phyloP scores from a whole-genome alignment of 106 monocot genomes.

The Allium cepa region DNA sequence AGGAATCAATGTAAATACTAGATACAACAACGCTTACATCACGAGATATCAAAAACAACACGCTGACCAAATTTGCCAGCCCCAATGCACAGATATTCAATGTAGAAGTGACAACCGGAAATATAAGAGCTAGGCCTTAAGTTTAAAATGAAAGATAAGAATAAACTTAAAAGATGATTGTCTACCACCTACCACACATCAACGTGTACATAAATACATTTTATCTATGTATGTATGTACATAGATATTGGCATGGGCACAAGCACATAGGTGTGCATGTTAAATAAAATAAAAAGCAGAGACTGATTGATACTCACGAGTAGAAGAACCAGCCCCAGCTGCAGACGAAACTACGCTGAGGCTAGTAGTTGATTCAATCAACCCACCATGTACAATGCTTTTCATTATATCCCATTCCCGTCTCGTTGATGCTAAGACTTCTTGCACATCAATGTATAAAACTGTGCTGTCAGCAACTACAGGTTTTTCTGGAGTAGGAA shows the following conservation, averaged over 20 bases:
- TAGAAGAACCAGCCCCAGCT: too few species aligned
- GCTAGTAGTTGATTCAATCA: slow-evolving; percentile 68
- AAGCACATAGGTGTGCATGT: too few species aligned
- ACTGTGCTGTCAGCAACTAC: slow-evolving; percentile 5
- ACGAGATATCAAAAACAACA: slow-evolving; percentile 11
- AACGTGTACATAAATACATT: too few species aligned
- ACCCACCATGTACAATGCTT: slow-evolving; percentile 83
- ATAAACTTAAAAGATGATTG: too few species aligned
- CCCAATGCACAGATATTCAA: slow-evolving; percentile 15
- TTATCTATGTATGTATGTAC: too few species aligned
- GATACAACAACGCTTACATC: background rate
- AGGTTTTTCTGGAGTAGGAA: slow-evolving; percentile 1
- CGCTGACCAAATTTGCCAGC: slow-evolving; percentile 18
- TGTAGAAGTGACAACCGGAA: background rate
- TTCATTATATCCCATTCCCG: slow-evolving; percentile 68
- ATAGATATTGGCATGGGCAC: too few species aligned
- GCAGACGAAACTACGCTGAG: slow-evolving; percentile 75
- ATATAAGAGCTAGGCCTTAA: too few species aligned
- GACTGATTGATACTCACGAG: too few species aligned
- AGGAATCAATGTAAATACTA: background rate
- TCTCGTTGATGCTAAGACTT: background rate
- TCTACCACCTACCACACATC: too few species aligned
- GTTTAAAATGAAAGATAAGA: too few species aligned
- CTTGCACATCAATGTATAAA: slow-evolving; percentile 6
- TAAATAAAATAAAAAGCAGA: too few species aligned